Evolutionary conservation across 192 early-diverging fungal genomes (phyloP), one percentile per base, ranked within the genome.

Genomic region (Chytriomyces sp.): DNA sequence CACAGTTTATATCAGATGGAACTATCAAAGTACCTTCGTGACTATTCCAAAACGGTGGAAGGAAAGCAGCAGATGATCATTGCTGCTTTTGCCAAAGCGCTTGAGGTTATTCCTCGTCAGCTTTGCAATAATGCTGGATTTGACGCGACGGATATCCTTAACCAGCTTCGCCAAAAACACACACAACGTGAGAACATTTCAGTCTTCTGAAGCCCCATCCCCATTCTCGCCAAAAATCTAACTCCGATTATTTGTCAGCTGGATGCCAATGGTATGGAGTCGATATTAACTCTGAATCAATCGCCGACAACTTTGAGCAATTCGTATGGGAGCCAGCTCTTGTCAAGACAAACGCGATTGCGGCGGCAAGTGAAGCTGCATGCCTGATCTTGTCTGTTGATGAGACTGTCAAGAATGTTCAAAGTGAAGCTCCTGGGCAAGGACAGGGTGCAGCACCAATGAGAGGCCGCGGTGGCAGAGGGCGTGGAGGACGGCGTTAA

Each of bases 261-360:
- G 92, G 90, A 64, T 88, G 86, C 75, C 89, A 72, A 63, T 99
- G 97, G 97, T 91, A 84, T 68, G 97, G 97, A 77, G 94, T 99
- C 18, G 97, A 98, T 83, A 94, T 98, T 68, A 89, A 92, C 61
- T 83, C 86, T 26, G 95, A 97, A 84, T 89, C 87, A 0, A 95
- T 97, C 69, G 83, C 93, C 62, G 94, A 99, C 82, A 92, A 97
- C 89, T 93, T 91, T 82, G 91, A 88, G 11, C 89, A 92, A 65
- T 99, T 98, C 82, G 96, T 99, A 1, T 99, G 97, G 97, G 96
- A 98, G 88, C 96, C 96, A 6, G 92, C 96, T 50, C 89, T 98
- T 62, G 96, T 99, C 82, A 99, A 99, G 89, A 96, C 91, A 80
- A 99, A 98, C 84, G 92, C 93, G 79, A 92, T 99, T 76, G 85